Conservation (phyloP, 257 asterid genomes). For the Solanum tacnaense region DNA sequence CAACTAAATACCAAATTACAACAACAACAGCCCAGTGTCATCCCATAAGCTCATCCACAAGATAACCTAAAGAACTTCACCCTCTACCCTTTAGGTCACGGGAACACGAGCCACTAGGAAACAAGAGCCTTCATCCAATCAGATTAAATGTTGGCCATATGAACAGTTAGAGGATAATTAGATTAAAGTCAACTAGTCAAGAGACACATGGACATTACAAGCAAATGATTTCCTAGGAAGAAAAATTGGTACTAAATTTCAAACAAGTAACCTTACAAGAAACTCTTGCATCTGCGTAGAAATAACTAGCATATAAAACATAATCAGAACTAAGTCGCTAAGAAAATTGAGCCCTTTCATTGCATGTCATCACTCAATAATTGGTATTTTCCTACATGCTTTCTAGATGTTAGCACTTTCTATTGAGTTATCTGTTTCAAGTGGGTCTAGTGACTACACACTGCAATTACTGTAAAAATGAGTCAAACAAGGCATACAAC, state of each 20-base stretch:
- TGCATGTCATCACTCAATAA: background rate
- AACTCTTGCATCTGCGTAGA: background rate
- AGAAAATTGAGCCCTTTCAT: background rate
- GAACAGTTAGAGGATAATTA: background rate
- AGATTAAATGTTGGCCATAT: accelerated
- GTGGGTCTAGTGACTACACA: background rate
- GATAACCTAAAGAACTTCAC: background rate
- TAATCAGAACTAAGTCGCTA: background rate
- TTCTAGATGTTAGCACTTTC: background rate
- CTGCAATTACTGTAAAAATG: background rate
- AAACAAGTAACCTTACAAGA: background rate
- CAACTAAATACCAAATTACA: background rate
- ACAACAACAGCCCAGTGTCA: background rate
- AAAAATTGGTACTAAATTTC: background rate
- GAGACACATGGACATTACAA: background rate
- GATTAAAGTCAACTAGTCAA: background rate
- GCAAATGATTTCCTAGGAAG: background rate
- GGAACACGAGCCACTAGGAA: background rate
- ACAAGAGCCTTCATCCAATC: background rate
- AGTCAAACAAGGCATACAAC: background rate
- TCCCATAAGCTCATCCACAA: background rate
- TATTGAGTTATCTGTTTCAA: background rate
- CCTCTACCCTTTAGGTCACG: background rate
- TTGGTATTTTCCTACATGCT: background rate
- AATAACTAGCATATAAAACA: background rate